Percentiles rank a stretch among this genome's conserved stretches.
Conservation (phyloP, 345 rosid species). For the Anacardium occidentale region DNA sequence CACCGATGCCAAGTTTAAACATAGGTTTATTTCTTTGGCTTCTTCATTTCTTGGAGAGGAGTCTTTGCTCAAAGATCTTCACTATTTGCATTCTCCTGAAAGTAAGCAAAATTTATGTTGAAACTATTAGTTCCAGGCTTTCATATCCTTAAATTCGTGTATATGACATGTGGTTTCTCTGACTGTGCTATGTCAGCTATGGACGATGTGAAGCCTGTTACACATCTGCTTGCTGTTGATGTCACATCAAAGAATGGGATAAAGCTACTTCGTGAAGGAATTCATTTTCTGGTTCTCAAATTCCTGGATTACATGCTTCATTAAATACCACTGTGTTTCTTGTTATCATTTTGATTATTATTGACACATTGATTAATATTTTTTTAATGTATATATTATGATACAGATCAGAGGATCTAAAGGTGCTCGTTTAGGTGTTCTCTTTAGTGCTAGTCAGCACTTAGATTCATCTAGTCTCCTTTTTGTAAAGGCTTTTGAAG, state of each 20-base stretch:
- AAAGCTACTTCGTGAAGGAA: constrained; percentile 83
- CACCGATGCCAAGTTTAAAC: constrained; percentile 58
- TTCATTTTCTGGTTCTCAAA: constrained; percentile 69
- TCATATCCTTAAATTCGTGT: constrained; percentile 19
- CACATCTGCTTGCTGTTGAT: constrained; percentile 93
- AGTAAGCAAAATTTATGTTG: constrained; percentile 53
- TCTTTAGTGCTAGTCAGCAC: constrained; percentile 56
- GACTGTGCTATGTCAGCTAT: constrained; percentile 48
- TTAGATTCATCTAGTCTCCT: constrained; percentile 56
- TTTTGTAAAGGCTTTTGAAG: constrained; percentile 64
- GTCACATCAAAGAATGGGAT: constrained; percentile 68
- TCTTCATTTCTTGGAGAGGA: constrained; percentile 57
- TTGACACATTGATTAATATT: constrained; percentile 25
- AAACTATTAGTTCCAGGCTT: constrained; percentile 13
- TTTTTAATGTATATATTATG: constrained; percentile 26
- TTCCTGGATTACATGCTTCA: not conserved
- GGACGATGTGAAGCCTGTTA: constrained; percentile 89
- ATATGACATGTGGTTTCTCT: constrained; percentile 23
- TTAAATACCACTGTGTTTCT: not conserved
- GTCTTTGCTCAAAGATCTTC: constrained; percentile 57
- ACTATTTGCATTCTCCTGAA: constrained; percentile 80
- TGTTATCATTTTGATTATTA: constrained; percentile 2
- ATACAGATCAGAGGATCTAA: constrained; percentile 79
- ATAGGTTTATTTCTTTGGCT: constrained; percentile 65
- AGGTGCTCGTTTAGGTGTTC: constrained; percentile 77